Base-by-base conservation (phyloP, 352 stramenopile species). In the Pythium angustatum region DNA sequence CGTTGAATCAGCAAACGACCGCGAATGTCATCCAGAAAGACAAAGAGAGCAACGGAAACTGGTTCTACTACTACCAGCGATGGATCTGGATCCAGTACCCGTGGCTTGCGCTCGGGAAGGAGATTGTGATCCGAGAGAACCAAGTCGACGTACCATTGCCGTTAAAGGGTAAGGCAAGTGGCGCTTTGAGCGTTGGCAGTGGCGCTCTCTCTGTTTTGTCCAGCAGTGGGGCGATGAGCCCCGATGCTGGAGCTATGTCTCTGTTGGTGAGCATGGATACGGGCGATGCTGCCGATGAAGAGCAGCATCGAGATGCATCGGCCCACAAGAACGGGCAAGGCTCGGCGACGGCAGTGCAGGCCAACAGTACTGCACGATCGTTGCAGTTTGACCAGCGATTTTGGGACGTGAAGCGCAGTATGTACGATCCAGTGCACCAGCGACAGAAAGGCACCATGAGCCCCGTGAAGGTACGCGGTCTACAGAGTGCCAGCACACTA, bases 81-180 rank as follows among this genome's bases (percentile, higher is more conserved):
- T 98, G 92, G 92, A 81, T 97, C 24, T 98, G 92, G 92, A 94
- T 97, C 55, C 85, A 96, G 53, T 97, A 94, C 66, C 88, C 90
- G n/a, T 98, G 92, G 92, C 79, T 97, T 12, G 88, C 88, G 17
- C 77, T 98, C 21, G 67, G 80, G 9, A 76, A 79, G 44, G 81
- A 94, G 19, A 88, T 94, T 48, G 55, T 80, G 34, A 57, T 88
- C 14, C 67, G 76, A 26, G 81, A 91, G 6, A 71, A 75, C 17
- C 50, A 78, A 8, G 65, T 88, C 19, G 66, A 68, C 28, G 30
- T 67, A 5, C 44, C 58, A 26, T 19, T 66, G 15, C 51, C 43
- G 7, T 33, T 33, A 1, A 47, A 52, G n/a, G 44, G 30, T 40
- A 19, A 33, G 8, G 54, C 53, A 12, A 31, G 53, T 11, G 26